These are phyloP conservation scores for Davidsoniella eucalypti DNA, from an alignment of 2,329 filamentous ascomycete species.

Conservation along the genomic window DNA sequence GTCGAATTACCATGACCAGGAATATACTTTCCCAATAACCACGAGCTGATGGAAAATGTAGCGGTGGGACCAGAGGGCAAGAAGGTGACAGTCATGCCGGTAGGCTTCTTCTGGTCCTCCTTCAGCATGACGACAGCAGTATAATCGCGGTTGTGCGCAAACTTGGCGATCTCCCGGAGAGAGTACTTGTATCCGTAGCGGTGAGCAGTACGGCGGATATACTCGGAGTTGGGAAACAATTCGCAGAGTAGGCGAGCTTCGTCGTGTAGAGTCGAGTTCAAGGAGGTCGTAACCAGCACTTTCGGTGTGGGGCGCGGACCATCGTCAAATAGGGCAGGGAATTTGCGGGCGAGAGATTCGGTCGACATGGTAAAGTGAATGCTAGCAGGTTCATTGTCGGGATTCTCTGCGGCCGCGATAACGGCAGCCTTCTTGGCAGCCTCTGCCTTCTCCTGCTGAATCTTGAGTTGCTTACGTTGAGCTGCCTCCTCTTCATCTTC, in stretches of 20 bases:
- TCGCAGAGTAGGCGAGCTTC: constrained; percentile 63
- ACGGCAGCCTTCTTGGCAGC: constrained; percentile 19
- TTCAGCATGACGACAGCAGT: constrained; percentile 72
- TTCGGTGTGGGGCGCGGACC: constrained; percentile 51
- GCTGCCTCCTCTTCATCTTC: constrained; percentile 33
- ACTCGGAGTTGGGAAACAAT: constrained; percentile 73
- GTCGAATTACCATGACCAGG: constrained; percentile 81
- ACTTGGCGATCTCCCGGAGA: constrained; percentile 75
- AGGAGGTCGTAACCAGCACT: constrained; percentile 77
- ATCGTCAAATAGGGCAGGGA: constrained; percentile 45
- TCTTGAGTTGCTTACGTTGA: constrained; percentile 28
- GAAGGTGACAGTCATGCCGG: constrained; percentile 68
- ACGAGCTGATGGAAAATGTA: constrained; percentile 81
- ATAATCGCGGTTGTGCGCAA: constrained; percentile 66
- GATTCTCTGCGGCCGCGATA: constrained; percentile 43
- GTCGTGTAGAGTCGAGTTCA: constrained; percentile 76
- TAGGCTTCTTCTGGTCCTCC: constrained; percentile 75
- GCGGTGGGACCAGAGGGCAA: constrained; percentile 77
- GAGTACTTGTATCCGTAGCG: constrained; percentile 81
- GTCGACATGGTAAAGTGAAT: constrained; percentile 13
- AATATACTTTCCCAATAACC: constrained; percentile 73
- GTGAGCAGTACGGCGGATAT: constrained; percentile 74
- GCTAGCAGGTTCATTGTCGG: constrained; percentile 27
- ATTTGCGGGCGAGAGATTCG: constrained; percentile 38
- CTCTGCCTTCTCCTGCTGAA: constrained; percentile 16